Evolutionary conservation across 2,329 filamentous ascomycete species (phyloP), one percentile per base, ranked within the genome.

Genomic region (Ophiocordyceps unilateralis): DNA sequence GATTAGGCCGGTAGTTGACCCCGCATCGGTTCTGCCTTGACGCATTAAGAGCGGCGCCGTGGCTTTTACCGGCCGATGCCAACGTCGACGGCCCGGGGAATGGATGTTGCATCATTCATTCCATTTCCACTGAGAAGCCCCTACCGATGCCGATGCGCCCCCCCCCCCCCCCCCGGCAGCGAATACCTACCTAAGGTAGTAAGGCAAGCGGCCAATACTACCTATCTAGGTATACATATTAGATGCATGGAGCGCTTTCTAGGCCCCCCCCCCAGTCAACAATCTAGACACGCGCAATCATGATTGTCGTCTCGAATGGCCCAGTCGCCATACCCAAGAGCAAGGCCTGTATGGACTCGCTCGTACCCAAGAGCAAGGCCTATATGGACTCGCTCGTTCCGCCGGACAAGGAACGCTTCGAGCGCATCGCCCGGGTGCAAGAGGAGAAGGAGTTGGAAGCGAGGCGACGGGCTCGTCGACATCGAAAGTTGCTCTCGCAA

Each of bases 341-440:
- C 41, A 61, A 64, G 48, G 56, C 63, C 46, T 74, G 74, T 51
- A 61, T 74, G 57, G 68, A 70, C 44, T 67, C 68, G 10, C 57
- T 74, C 11, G 58, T 66, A n/a, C 43, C 48, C 41, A 59, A 56
- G 44, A 53, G 54, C 41, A 61, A 64, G 48, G 56, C 63, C 46
- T 74, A 74, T 51, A 61, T 74, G 57, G 68, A 70, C 44, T 67
- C 68, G 10, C 57, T 74, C 11, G 58, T 66, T 19, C 61, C 65
- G 38, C 70, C 70, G 2, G 67, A 68, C 1, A 49, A 48, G 23
- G 58, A 66, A 24, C 61, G 68, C 44, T 68, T 75, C 28, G 57
- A 64, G 46, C 62, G 62, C 45, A 72, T 78, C 40, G 59, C 63
- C 28, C 57, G 57, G 19, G 56, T 71, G 8, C 74, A 78, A 50